These are phyloP conservation scores for Funneliformis geosporum DNA, from an alignment of 192 early-diverging fungal species.

Conservation along the genomic window DNA sequence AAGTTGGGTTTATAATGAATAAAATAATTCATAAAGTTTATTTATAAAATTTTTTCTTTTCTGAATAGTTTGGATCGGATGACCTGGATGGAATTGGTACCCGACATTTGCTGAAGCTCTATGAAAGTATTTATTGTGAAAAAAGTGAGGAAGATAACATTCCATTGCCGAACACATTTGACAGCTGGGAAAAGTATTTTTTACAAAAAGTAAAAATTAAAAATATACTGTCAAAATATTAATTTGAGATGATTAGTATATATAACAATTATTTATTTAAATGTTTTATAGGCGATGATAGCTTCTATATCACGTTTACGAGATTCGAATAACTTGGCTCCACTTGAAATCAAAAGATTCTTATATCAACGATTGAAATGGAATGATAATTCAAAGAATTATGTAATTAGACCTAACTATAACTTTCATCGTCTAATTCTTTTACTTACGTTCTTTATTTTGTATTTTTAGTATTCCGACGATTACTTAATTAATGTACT, in stretches of 20 bases:
- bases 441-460: background rate
- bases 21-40: background rate
- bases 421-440: background rate
- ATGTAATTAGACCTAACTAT: background rate
- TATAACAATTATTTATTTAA: background rate
- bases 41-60: background rate
- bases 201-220: slow-evolving; percentile 64
- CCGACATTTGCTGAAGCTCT: slow-evolving; percentile 72
- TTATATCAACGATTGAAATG: slow-evolving; percentile 79
- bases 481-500: slow-evolving; percentile 58
- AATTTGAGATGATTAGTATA: background rate
- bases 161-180: slow-evolving; percentile 89
- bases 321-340: slow-evolving; percentile 62
- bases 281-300: slow-evolving; percentile 51
- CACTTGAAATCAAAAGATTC: slow-evolving; percentile 60
- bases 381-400: slow-evolving; percentile 87
- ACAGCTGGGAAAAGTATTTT: slow-evolving; percentile 85
- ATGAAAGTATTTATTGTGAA: slow-evolving; percentile 73
- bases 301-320: slow-evolving; percentile 75
- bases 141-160: slow-evolving; percentile 47
- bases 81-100: slow-evolving; percentile 67
- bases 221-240: no score
- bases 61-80: slow-evolving; percentile 51
- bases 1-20: background rate
- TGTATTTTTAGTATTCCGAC: slow-evolving; percentile 66